Evolutionary conservation across 2,329 filamentous ascomycete genomes (phyloP), one percentile per base, ranked within the genome.

Genomic region (Scedosporium boydii): DNA sequence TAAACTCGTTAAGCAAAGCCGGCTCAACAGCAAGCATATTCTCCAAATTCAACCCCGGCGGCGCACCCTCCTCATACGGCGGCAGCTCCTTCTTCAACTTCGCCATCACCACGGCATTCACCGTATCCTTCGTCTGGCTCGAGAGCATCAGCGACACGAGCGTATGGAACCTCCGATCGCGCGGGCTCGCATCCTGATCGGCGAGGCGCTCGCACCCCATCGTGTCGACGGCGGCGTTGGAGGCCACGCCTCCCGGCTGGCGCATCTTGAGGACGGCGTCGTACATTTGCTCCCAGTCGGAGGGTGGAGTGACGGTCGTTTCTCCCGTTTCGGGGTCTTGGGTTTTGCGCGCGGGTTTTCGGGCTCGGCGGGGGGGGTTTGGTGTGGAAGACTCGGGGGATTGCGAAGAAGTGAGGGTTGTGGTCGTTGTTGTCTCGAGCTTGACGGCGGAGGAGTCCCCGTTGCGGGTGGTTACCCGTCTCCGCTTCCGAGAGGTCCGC

Each of bases 141-240:
- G 89, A 93, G 41, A 97, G 82, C 93, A 97, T 96, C 65, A 97
- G 80, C 14, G 92, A 85, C 46, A 96, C 81, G 34, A 97, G 83
- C 3, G 91, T 96, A 70, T 97, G 93, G 69, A 96, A 93, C 6
- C 93, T 84, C 71, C 86, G 86, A 70, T 84, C 82, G 63, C 76
- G 78, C 27, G 78, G 71, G 63, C 76, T 79, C 10, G 82, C 80
- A 1, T 68, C 73, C 16, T 76, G 72, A 58, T 81, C 76, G 2
- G 89, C 90, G 9, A 95, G 80, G 6, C 84, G 83, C 74, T 92
- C 92, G 75, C 95, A 99, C 10, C 95, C 95, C 93, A 98, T 97
- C 0, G 93, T 98, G 73, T 99, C 95, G 10, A 99, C 95, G 0
- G 93, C 90, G 0, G 95, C 95, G 82, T 89, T 75, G 78, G 83